Percentiles rank a stretch among this genome's conserved stretches.
Evolutionary conservation across 345 rosid genomes (phyloP).

Genomic region (Chamaenerion angustifolium): DNA sequence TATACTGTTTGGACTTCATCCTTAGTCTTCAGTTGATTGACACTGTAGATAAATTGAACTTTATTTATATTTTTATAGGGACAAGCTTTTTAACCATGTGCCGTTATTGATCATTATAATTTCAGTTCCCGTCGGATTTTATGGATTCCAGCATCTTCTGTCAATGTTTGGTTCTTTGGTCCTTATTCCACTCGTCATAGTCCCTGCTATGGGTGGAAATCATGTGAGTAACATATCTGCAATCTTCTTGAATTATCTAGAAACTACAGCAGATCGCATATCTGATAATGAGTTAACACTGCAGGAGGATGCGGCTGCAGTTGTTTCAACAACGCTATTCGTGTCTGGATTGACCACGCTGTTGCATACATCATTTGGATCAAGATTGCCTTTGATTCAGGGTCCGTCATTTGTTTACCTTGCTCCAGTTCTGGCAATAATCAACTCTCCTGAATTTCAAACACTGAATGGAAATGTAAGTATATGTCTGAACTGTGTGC

Average conservation of each 20-base stretch:
- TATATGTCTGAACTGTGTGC: background rate
- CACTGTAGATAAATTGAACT: no score
- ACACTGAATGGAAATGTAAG: slow-evolving; percentile 78
- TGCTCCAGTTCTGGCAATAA: slow-evolving; percentile 79
- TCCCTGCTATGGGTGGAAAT: slow-evolving; percentile 97
- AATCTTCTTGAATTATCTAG: background rate
- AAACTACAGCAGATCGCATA: slow-evolving; percentile 6
- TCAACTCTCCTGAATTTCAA: slow-evolving; percentile 85
- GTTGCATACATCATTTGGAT: slow-evolving; percentile 76
- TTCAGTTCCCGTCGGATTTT: slow-evolving; percentile 86
- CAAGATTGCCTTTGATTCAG: slow-evolving; percentile 90
- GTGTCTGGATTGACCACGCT: slow-evolving; percentile 79
- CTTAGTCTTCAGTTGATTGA: no score
- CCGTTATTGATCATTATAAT: background rate
- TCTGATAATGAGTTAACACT: slow-evolving; percentile 29
- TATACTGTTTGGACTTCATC: no score
- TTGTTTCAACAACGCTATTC: slow-evolving; percentile 86
- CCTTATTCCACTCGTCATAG: slow-evolving; percentile 83
- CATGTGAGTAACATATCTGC: slow-evolving; percentile 43
- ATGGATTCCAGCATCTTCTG: slow-evolving; percentile 88
- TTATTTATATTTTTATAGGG: background rate
- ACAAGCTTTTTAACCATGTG: background rate
- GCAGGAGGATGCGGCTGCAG: slow-evolving; percentile 78
- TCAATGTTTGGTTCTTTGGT: slow-evolving; percentile 82
- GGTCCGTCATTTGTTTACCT: slow-evolving; percentile 89